These are phyloP conservation scores for Nakaseomyces uthaithaninus DNA, from an alignment of 1,139 yeast genomes.

Conservation along the genomic window DNA sequence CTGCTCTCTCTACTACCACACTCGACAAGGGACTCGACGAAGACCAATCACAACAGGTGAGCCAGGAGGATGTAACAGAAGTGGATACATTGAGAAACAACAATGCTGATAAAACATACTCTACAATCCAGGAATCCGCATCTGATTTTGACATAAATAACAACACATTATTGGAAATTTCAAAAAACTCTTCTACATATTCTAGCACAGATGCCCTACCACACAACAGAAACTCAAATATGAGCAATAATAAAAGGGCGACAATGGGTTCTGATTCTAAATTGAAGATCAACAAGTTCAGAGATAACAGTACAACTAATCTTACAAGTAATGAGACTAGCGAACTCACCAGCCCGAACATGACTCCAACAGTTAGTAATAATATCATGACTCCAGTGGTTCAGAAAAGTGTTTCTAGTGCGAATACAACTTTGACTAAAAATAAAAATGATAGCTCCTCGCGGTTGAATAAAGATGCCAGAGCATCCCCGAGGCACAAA, in stretches of 20 bases:
- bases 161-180: constrained; percentile 3
- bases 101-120: constrained; percentile 9
- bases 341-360: neutral
- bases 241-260: neutral
- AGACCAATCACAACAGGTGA: constrained; percentile 14
- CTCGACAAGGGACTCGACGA: constrained; percentile 14
- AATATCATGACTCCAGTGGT: neutral
- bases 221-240: constrained; percentile 4
- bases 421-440: constrained; percentile 1
- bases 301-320: neutral
- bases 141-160: constrained; percentile 5
- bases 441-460: neutral
- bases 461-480: neutral
- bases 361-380: neutral
- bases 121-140: constrained; percentile 7
- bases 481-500: neutral
- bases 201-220: constrained; percentile 7
- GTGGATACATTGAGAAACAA: constrained; percentile 2
- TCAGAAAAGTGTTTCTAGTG: neutral
- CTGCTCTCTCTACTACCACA: constrained; percentile 17
- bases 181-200: neutral
- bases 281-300: constrained; percentile 1
- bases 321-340: neutral
- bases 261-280: neutral
- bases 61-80: constrained; percentile 1